phyloP scores from a whole-genome alignment of 495 filamentous ascomycete species.

The Xylaria bambusicola region DNA sequence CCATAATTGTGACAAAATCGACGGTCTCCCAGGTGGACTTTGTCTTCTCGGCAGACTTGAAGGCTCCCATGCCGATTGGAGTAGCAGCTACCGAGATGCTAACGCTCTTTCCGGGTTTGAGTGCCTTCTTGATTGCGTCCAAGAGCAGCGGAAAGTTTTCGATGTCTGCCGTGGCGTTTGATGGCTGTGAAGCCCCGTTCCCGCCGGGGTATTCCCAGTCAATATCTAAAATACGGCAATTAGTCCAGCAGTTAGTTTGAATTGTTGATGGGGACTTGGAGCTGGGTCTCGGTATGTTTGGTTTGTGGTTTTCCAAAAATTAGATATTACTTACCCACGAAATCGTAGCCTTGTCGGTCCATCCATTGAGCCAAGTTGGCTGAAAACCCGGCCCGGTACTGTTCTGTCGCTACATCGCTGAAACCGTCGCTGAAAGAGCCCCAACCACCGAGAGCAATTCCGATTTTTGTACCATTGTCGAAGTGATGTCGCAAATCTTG shows the following conservation, averaged over 20 bases:
- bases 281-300: neutral
- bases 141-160: conserved; percentile 59
- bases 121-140: conserved; percentile 50
- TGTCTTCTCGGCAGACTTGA: conserved; percentile 48
- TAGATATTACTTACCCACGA: conserved; percentile 37
- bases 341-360: conserved; percentile 55
- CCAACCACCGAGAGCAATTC: conserved; percentile 64
- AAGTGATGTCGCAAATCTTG: conserved; percentile 50
- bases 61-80: conserved; percentile 60
- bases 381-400: conserved; percentile 51
- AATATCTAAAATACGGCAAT: conserved; percentile 38
- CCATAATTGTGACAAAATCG: conserved; percentile 68
- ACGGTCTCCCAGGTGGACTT: conserved; percentile 56
- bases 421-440: conserved; percentile 58
- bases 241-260: neutral
- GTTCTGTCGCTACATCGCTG: conserved; percentile 46
- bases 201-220: conserved; percentile 74
- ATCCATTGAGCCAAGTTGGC: conserved; percentile 57
- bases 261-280: neutral
- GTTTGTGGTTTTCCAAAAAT: neutral
- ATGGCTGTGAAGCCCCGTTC: conserved; percentile 59
- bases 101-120: conserved; percentile 50
- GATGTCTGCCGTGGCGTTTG: conserved; percentile 61
- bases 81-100: conserved; percentile 63
- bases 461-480: conserved; percentile 50